These are phyloP conservation scores for Podospora sp. DNA, from an alignment of 495 filamentous ascomycete genomes.

Conservation along the genomic window DNA sequence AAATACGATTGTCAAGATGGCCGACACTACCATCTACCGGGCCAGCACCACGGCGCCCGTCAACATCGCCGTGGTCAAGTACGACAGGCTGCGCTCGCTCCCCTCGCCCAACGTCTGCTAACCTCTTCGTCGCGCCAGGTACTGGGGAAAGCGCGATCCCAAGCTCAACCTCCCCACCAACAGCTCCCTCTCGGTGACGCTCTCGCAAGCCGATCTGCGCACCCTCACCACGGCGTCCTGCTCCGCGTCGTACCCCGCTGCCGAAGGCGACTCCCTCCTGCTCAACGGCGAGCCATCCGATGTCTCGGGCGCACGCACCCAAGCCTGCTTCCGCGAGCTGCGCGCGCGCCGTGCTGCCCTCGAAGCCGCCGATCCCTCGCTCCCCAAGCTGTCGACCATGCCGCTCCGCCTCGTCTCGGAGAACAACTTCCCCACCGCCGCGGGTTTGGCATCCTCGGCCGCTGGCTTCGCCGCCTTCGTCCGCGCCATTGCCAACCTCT, in stretches of 20 bases:
- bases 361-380: constrained; percentile 67
- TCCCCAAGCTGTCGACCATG: constrained; percentile 74
- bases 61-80: constrained; percentile 99
- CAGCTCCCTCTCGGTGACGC: constrained; percentile 92
- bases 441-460: constrained; percentile 89
- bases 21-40: constrained; percentile 66
- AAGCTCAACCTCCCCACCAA: constrained; percentile 96
- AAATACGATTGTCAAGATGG: constrained; percentile 39
- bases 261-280: constrained; percentile 68
- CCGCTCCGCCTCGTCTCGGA: constrained; percentile 82
- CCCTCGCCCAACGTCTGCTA: constrained; percentile 24
- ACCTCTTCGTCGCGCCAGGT: constrained; percentile 54
- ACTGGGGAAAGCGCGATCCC: constrained; percentile 96
- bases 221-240: constrained; percentile 96
- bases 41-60: constrained; percentile 96
- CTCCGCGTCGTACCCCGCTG: constrained; percentile 68
- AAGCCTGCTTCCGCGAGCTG: constrained; percentile 86
- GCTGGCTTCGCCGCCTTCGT: constrained; percentile 96
- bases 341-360: constrained; percentile 72
- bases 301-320: constrained; percentile 81
- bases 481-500: constrained; percentile 88
- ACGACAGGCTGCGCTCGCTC: constrained; percentile 29
- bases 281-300: constrained; percentile 84
- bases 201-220: constrained; percentile 89
- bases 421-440: constrained; percentile 99